Evolutionary conservation across 371 early-diverging fungal genomes (phyloP), one percentile per base, ranked within the genome.

Genomic region (Syncephalis plumigaleata): DNA sequence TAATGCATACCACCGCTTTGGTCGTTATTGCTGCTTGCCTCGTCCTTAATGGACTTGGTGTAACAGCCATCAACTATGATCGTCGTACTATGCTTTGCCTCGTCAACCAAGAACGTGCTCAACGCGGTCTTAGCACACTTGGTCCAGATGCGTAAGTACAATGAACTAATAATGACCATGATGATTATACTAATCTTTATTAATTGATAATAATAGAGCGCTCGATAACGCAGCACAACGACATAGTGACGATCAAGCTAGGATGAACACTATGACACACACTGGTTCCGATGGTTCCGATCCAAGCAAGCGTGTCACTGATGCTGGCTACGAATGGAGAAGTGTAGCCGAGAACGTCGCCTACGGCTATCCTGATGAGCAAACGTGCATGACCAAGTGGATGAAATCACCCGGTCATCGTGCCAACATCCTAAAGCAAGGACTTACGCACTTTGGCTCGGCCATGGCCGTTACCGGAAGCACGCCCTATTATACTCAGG

Each of bases 271-370:
- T 8, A 63, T 66, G 66, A 63, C 63, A 1, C 67, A 67, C 47
- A 13, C 39, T 13, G 47, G 60, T 22, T 25, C 45, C 1, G 37
- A 25, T 3, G 64, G 64, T 1, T 18, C 40, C 9, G 37, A 51
- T 4, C 55, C 55, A n/a, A 13, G 39, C 5, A 52, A 60, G 2
- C 47, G 55, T 36, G 25, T 57, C 1, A n/a, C 20, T 1, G 37
- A n/a, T 1, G 58, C 51, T 0, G 47, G 48, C 23, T 26, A 59
- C 17, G 16, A 37, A 8, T 58, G 63, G 57, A 7, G 1, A 36
- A 55, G 45, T 2, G 46, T 51, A 5, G 67, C 57, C 7, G 68
- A 68, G 53, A 68, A 68, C 56, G 65, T 68, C 16, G 68, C 68
- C 23, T 55, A 44, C 45, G 58, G 58, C 45, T 56, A 66, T 36